Evolutionary conservation across 177 flowering plant species (phyloP).

Genomic region (Vitis hybrid): DNA sequence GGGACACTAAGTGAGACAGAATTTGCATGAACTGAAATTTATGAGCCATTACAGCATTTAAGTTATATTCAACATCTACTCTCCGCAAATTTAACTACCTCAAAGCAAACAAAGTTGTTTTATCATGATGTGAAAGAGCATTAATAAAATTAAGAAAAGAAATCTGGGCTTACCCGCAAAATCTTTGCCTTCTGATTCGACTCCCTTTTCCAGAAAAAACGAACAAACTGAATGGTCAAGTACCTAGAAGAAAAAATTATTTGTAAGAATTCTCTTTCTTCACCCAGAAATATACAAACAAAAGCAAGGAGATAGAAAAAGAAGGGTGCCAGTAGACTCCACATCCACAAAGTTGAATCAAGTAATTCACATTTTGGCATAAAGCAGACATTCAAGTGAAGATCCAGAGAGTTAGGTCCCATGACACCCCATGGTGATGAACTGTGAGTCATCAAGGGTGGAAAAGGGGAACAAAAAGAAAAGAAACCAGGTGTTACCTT

Average conservation of each 20-base stretch:
- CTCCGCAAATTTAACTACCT: no score
- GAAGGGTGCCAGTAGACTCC: neutral
- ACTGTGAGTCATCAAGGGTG: neutral
- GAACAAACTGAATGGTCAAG: constrained; percentile 95
- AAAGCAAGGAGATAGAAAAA: neutral
- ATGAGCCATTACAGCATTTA: neutral
- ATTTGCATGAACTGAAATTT: neutral
- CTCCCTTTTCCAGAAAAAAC: constrained; percentile 99
- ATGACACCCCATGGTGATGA: neutral
- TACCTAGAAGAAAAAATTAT: constrained; percentile 45
- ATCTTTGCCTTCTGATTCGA: constrained; percentile 98
- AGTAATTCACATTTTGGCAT: neutral
- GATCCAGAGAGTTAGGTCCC: neutral
- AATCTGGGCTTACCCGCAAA: constrained; percentile 62
- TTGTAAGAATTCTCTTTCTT: neutral
- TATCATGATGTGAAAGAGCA: neutral
- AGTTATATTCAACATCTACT: neutral
- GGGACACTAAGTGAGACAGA: neutral
- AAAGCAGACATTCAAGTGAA: neutral
- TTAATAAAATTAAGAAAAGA: neutral
- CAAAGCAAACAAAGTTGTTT: neutral
- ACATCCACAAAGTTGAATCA: neutral
- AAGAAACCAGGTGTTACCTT: constrained; percentile 41
- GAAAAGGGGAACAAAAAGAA: neutral
- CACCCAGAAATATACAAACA: neutral